These are phyloP conservation scores for Globisporangium nunn DNA, from an alignment of 352 stramenopile genomes.

Conservation along the genomic window DNA sequence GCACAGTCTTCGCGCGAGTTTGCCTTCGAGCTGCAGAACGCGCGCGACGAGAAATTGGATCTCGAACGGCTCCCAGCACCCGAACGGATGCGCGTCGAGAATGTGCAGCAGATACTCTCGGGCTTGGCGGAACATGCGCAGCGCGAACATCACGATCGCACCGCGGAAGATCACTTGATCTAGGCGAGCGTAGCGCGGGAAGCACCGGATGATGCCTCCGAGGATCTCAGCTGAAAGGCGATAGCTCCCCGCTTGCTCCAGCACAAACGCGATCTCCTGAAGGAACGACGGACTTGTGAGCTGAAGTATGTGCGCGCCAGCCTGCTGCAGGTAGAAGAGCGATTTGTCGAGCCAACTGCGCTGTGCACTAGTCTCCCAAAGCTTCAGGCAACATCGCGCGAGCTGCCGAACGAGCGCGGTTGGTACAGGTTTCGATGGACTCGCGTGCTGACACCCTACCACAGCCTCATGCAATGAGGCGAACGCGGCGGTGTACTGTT, in stretches of 20 bases:
- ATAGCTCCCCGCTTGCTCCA: constrained; percentile 35
- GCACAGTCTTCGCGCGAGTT: constrained; percentile 27
- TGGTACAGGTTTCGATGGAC: constrained; percentile 7
- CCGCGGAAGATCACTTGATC: constrained; percentile 59
- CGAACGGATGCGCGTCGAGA: constrained; percentile 39
- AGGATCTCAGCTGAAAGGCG: constrained; percentile 47
- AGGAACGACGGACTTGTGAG: constrained; percentile 47
- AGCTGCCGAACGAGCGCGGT: constrained; percentile 34
- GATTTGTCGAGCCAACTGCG: constrained; percentile 30
- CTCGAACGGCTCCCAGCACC: constrained; percentile 35
- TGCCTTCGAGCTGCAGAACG: constrained; percentile 50
- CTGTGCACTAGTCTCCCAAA: constrained; percentile 25
- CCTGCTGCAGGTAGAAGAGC: constrained; percentile 42
- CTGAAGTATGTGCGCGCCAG: constrained; percentile 34
- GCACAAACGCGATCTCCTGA: constrained; percentile 43
- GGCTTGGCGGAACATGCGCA: constrained; percentile 56
- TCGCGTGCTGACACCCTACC: constrained; percentile 16
- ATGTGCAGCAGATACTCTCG: constrained; percentile 64
- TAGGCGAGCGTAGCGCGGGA: constrained; percentile 44
- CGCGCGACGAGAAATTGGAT: constrained; percentile 54
- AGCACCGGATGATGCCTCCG: constrained; percentile 45
- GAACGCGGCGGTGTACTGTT: constrained; percentile 28
- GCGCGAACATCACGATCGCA: constrained; percentile 46
- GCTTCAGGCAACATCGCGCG: constrained; percentile 30
- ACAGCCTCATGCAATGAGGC: constrained; percentile 22